Conservation (phyloP, 73 alveolate species). For the Uronychia setigera region DNA sequence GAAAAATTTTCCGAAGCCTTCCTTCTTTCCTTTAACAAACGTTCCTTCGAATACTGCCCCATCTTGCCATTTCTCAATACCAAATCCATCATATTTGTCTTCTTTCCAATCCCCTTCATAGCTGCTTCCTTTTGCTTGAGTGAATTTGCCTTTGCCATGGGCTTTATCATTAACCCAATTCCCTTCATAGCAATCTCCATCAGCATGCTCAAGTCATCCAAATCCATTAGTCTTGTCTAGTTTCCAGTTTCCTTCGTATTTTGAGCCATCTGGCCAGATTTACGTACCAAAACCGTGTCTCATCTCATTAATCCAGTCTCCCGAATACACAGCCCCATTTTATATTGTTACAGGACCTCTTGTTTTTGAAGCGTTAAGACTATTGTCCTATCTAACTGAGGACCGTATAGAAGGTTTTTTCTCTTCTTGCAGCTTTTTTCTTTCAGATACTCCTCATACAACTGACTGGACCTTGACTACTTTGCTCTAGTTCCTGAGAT, state of each 20-base stretch:
- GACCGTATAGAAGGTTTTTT: no score
- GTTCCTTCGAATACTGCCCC: slow-evolving; percentile 25
- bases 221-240: slow-evolving; percentile 15
- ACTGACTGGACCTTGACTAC: no score
- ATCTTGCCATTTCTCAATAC: slow-evolving; percentile 25
- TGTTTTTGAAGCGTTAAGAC: background rate
- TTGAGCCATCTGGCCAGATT: slow-evolving; percentile 45
- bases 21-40: slow-evolving; percentile 1
- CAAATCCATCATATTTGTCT: slow-evolving; percentile 11
- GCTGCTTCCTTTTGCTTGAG: background rate
- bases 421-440: no score
- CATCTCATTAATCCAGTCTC: slow-evolving; percentile 28
- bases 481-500: no score
- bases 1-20: slow-evolving; percentile 20
- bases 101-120: slow-evolving; percentile 25
- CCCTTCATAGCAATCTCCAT: slow-evolving; percentile 48
- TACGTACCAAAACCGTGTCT: slow-evolving; percentile 36
- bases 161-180: slow-evolving; percentile 22
- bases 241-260: slow-evolving; percentile 43
- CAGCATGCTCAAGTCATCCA: slow-evolving; percentile 37
- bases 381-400: background rate
- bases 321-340: slow-evolving; percentile 9
- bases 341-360: background rate
- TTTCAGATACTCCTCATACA: no score
- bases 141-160: slow-evolving; percentile 26